These are phyloP conservation scores for Agarophyton chilense DNA, from an alignment of 23 red algal species.

Conservation along the genomic window DNA sequence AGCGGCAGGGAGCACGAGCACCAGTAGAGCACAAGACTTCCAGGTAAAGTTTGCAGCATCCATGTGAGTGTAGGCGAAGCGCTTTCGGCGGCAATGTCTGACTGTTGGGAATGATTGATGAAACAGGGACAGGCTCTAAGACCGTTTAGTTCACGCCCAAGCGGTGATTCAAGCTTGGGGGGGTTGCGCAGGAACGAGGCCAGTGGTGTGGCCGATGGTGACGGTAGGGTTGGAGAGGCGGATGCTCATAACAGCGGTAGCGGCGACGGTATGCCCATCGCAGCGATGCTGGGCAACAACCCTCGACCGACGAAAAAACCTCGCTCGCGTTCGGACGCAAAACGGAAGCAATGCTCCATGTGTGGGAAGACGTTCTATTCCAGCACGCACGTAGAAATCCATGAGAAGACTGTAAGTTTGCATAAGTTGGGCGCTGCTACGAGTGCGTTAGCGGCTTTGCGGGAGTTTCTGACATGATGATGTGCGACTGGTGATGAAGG, in stretches of 20 bases:
- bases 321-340: neutral
- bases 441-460: neutral
- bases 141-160: neutral
- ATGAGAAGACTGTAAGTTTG: constrained; percentile 17
- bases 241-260: neutral
- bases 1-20: neutral
- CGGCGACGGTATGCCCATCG: neutral
- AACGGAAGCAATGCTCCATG: constrained; percentile 7
- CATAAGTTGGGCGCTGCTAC: neutral
- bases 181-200: no score
- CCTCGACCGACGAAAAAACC: neutral
- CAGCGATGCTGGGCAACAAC: neutral
- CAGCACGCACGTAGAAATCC: constrained; percentile 37
- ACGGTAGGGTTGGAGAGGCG: neutral
- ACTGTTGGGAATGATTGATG: neutral
- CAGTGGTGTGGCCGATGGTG: neutral
- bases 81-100: no score
- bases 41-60: neutral
- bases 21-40: neutral
- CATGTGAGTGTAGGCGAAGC: neutral
- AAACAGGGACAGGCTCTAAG: neutral
- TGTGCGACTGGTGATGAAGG: neutral
- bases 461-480: neutral
- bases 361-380: constrained; percentile 17
- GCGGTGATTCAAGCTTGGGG: no score